These are phyloP conservation scores for Botryotinia calthae DNA, from an alignment of 2,329 filamentous ascomycete species.

Conservation along the genomic window DNA sequence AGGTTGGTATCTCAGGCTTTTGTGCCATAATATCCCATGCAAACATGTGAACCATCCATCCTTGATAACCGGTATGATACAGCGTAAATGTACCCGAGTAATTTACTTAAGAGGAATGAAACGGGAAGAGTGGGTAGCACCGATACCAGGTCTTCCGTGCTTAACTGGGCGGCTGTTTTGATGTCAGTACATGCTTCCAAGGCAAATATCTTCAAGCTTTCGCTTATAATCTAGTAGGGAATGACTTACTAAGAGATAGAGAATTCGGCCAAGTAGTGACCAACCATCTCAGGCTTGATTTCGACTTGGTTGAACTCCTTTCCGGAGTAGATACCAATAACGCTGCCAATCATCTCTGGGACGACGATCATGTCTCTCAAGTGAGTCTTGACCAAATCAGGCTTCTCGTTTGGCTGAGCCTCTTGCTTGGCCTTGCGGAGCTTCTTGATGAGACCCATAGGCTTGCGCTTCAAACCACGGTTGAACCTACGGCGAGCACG, in stretches of 20 bases:
- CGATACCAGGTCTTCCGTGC: constrained; percentile 99
- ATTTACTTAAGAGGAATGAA: constrained; percentile 99
- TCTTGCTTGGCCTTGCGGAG: constrained; percentile 99
- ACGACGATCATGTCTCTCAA: constrained; percentile 99
- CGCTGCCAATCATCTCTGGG: constrained; percentile 98
- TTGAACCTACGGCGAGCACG: constrained; percentile 99
- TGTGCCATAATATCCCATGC: constrained; percentile 8
- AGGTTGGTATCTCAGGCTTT: constrained; percentile 5
- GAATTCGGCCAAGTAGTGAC: constrained; percentile 99
- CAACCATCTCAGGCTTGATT: constrained; percentile 99
- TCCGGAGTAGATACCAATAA: constrained; percentile 98
- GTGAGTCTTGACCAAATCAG: constrained; percentile 98
- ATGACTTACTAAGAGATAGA: constrained; percentile 96
- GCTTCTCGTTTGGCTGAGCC: constrained; percentile 99
- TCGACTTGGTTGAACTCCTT: constrained; percentile 99
- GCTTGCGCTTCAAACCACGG: constrained; percentile 99
- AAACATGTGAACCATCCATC: constrained; percentile 15
- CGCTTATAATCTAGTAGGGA: neutral
- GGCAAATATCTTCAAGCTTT: neutral
- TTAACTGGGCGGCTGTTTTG: constrained; percentile 92
- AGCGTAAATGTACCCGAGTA: constrained; percentile 26
- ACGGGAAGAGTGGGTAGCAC: constrained; percentile 99
- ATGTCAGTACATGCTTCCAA: neutral
- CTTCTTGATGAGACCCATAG: constrained; percentile 99
- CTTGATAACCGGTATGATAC: constrained; percentile 27